Conservation (phyloP, 495 filamentous ascomycete species). For the Articulospora tetracladia region DNA sequence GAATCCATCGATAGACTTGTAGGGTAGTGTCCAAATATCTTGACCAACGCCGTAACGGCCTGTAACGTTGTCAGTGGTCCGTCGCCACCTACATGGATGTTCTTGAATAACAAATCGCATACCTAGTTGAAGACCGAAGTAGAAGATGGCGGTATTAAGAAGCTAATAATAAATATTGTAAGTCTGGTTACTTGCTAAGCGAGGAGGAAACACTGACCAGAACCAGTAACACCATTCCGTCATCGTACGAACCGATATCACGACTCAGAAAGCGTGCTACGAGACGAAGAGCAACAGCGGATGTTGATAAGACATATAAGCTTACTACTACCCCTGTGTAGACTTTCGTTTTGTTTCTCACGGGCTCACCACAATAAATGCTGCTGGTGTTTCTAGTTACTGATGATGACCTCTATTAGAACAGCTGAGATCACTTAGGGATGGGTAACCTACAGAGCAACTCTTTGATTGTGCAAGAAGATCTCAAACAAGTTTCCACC, state of each 20-base stretch:
- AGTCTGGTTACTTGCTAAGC: not conserved
- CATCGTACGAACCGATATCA: not conserved
- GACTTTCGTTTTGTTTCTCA: slow-evolving; percentile 3
- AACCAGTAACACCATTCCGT: not conserved
- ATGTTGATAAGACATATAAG: not conserved
- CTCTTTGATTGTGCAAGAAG: not conserved
- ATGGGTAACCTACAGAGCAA: not conserved
- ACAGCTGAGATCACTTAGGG: not conserved
- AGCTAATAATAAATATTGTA: not conserved
- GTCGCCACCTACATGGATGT: not conserved
- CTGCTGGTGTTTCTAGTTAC: not conserved
- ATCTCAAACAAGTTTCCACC: not conserved
- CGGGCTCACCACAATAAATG: slow-evolving; percentile 7
- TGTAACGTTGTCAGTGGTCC: slow-evolving; percentile 8
- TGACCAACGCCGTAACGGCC: slow-evolving; percentile 26
- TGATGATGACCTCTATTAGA: not conserved
- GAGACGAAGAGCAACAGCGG: not conserved
- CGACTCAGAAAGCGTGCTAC: not conserved
- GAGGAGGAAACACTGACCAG: not conserved
- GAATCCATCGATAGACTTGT: slow-evolving; percentile 12
- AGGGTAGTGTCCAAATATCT: slow-evolving; percentile 29
- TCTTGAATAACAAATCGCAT: not conserved
- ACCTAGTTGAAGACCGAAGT: not conserved
- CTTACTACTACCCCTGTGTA: slow-evolving; percentile 3
- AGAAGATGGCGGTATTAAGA: not conserved